phyloP scores from a whole-genome alignment of 2,329 filamentous ascomycete species.

The Botrytis medusae region DNA sequence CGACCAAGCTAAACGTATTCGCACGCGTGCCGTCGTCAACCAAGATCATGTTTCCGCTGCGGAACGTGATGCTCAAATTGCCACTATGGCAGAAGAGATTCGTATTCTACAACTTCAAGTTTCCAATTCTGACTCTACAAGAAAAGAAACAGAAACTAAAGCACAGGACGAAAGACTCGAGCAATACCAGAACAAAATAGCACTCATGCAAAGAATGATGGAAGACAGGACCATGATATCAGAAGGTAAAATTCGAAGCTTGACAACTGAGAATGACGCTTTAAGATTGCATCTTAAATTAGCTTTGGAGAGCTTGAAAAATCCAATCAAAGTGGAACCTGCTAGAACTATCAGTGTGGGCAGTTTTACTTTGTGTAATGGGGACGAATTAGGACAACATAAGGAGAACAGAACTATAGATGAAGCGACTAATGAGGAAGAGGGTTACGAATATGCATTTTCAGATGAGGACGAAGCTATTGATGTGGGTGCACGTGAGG shows the following conservation, averaged over 20 bases:
- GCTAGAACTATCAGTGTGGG: constrained; percentile 32
- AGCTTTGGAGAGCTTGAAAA: constrained; percentile 81
- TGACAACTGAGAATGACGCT: constrained; percentile 89
- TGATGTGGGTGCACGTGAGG: constrained; percentile 50
- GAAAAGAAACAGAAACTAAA: constrained; percentile 69
- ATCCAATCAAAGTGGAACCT: constrained; percentile 69
- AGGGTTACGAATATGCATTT: constrained; percentile 40
- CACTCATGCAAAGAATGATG: constrained; percentile 91
- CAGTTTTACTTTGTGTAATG: constrained; percentile 27
- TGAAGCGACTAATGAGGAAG: constrained; percentile 22
- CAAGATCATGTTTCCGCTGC: constrained; percentile 91
- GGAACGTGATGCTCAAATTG: constrained; percentile 90
- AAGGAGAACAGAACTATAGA: constrained; percentile 37
- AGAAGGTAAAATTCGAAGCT: constrained; percentile 88
- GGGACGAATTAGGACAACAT: constrained; percentile 32
- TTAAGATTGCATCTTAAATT: constrained; percentile 84
- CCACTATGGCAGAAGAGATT: constrained; percentile 94
- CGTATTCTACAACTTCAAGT: constrained; percentile 77
- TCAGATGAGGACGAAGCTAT: constrained; percentile 61
- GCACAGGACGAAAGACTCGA: constrained; percentile 79
- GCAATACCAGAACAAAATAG: constrained; percentile 90
- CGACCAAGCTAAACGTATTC: constrained; percentile 96
- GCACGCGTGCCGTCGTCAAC: constrained; percentile 90
- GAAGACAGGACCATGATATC: constrained; percentile 88
- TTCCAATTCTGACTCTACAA: constrained; percentile 54